These are phyloP conservation scores for Parmelia sp. DNA, from an alignment of 495 filamentous ascomycete genomes.

Conservation along the genomic window DNA sequence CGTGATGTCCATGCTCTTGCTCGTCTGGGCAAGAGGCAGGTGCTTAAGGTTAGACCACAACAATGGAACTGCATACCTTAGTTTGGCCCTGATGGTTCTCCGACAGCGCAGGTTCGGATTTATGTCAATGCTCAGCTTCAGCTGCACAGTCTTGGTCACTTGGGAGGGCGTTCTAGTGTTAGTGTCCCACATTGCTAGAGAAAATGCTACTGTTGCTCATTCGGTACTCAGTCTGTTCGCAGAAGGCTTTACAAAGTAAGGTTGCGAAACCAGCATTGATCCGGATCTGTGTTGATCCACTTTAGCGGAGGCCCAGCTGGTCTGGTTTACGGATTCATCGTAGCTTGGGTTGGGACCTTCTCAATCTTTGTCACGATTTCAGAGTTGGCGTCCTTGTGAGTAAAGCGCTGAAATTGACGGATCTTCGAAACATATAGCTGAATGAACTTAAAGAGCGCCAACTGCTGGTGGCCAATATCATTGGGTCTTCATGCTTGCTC, in stretches of 20 bases:
- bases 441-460: conserved; percentile 31
- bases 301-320: conserved; percentile 44
- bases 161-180: conserved; percentile 34
- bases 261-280: not conserved
- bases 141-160: conserved; percentile 37
- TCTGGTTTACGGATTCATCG: conserved; percentile 44
- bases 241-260: not conserved
- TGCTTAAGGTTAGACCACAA: not conserved
- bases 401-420: too few relatives aligned
- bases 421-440: too few relatives aligned
- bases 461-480: conserved; percentile 35
- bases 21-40: not conserved
- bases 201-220: not conserved
- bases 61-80: not conserved
- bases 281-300: too few relatives aligned
- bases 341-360: conserved; percentile 40
- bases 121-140: conserved; percentile 42
- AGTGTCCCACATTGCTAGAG: not conserved
- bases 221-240: not conserved
- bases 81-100: not conserved
- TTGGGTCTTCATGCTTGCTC: conserved; percentile 36
- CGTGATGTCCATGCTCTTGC: not conserved
- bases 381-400: not conserved
- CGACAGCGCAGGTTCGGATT: conserved; percentile 37
- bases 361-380: conserved; percentile 12